Evolutionary conservation across 176 grass and related monocot species (phyloP).

Genomic region (Pontederia paniculata): DNA sequence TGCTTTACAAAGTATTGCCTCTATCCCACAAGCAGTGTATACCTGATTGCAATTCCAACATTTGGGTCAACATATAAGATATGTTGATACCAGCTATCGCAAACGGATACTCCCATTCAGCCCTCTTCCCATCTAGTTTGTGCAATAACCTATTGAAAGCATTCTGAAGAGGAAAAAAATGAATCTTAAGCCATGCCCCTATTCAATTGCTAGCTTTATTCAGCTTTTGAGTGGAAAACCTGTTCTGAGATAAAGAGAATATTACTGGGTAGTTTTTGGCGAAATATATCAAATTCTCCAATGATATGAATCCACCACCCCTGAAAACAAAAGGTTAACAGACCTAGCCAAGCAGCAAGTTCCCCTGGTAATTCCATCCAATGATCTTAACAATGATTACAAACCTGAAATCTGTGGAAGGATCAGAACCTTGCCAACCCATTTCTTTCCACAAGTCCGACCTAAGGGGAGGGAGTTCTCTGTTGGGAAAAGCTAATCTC

Average conservation of each 20-base stretch:
- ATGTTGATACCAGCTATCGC: too few relatives aligned
- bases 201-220: too few relatives aligned
- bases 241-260: not conserved
- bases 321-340: not conserved
- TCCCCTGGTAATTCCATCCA: not conserved
- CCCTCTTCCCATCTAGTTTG: too few relatives aligned
- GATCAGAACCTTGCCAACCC: constrained; percentile 87
- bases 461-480: constrained; percentile 25
- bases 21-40: too few relatives aligned
- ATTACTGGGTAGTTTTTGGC: constrained; percentile 9
- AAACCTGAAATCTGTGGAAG: constrained; percentile 83
- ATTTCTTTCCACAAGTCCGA: constrained; percentile 87
- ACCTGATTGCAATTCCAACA: too few relatives aligned
- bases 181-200: too few relatives aligned
- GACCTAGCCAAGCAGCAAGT: not conserved
- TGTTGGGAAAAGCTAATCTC: too few relatives aligned
- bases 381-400: not conserved
- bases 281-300: constrained; percentile 13
- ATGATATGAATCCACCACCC: constrained; percentile 4
- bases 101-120: too few relatives aligned
- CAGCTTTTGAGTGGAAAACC: not conserved
- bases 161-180: too few relatives aligned
- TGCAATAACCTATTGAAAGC: too few relatives aligned
- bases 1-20: too few relatives aligned
- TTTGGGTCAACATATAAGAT: too few relatives aligned